Evolutionary conservation across 2,329 filamentous ascomycete species (phyloP).

Genomic region (Helicocarpus griseus): DNA sequence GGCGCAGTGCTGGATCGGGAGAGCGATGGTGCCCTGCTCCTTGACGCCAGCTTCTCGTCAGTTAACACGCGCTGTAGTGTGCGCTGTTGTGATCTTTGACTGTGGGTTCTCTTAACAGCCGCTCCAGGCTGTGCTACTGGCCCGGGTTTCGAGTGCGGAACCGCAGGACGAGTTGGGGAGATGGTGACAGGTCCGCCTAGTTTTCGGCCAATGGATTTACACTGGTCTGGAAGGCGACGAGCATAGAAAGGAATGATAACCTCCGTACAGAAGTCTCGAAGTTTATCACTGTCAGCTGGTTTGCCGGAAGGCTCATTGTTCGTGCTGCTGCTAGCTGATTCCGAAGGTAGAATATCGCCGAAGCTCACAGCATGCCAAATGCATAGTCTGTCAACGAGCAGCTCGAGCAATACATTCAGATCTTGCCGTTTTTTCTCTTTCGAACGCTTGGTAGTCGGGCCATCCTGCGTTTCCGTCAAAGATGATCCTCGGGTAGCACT

Average conservation of each 20-base stretch:
- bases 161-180: constrained; percentile 27
- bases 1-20: constrained; percentile 35
- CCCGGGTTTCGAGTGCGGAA: constrained; percentile 22
- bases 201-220: constrained; percentile 38
- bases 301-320: constrained; percentile 22
- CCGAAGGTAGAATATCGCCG: constrained; percentile 19
- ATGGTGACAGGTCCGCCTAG: constrained; percentile 34
- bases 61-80: constrained; percentile 39
- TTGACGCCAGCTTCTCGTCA: constrained; percentile 28
- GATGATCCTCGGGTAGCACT: constrained; percentile 6
- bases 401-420: constrained; percentile 35
- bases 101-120: constrained; percentile 19
- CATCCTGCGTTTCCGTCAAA: constrained; percentile 13
- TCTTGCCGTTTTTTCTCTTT: constrained; percentile 29
- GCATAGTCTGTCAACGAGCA: constrained; percentile 39
- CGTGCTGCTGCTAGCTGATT: constrained; percentile 21
- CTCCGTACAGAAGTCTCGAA: constrained; percentile 42
- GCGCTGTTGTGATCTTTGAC: constrained; percentile 21
- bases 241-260: constrained; percentile 42
- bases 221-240: constrained; percentile 37
- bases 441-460: constrained; percentile 10
- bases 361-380: constrained; percentile 42
- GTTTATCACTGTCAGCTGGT: constrained; percentile 29
- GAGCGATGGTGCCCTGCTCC: constrained; percentile 26
- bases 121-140: constrained; percentile 23